These are phyloP conservation scores for Sporisorium sorghi DNA, from an alignment of 1,284 basidiomycete genomes.

Conservation along the genomic window DNA sequence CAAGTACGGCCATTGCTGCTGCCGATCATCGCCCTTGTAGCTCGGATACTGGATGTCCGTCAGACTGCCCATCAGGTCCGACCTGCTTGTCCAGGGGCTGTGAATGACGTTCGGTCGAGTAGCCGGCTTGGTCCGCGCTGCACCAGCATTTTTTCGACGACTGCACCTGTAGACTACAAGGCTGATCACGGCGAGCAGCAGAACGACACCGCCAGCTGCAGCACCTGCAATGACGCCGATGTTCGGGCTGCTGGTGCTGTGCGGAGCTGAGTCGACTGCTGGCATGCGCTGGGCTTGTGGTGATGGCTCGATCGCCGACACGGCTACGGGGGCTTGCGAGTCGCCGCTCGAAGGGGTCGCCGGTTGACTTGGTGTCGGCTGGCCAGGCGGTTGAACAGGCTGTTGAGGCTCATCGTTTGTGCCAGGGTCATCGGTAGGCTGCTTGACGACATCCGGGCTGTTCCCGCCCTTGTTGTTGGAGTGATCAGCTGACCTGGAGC, in stretches of 20 bases:
- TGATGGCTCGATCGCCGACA: too few species aligned
- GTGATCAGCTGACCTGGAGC: neutral
- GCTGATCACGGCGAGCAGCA: slow-evolving; percentile 8
- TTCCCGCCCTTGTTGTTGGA: neutral
- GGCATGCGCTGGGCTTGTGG: neutral
- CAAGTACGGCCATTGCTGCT: slow-evolving; percentile 2
- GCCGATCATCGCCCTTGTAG: neutral
- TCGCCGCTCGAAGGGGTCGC: neutral
- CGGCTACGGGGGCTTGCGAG: neutral
- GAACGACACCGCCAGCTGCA: slow-evolving; percentile 6
- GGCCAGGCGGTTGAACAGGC: neutral
- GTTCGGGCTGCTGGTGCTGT: slow-evolving; percentile 3
- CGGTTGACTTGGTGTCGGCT: neutral
- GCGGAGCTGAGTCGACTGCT: too few species aligned
- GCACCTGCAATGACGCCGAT: slow-evolving; percentile 11
- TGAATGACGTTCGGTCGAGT: neutral
- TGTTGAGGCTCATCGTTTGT: neutral
- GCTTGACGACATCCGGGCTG: neutral
- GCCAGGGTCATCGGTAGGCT: neutral
- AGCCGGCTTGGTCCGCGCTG: neutral
- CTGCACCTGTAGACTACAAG: slow-evolving; percentile 6
- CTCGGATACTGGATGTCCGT: neutral
- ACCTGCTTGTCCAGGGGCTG: neutral
- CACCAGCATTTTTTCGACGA: slow-evolving; percentile 7
- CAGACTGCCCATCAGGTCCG: neutral